These are phyloP conservation scores for Serendipita sp. DNA, from an alignment of 768 basidiomycete species.

Conservation along the genomic window DNA sequence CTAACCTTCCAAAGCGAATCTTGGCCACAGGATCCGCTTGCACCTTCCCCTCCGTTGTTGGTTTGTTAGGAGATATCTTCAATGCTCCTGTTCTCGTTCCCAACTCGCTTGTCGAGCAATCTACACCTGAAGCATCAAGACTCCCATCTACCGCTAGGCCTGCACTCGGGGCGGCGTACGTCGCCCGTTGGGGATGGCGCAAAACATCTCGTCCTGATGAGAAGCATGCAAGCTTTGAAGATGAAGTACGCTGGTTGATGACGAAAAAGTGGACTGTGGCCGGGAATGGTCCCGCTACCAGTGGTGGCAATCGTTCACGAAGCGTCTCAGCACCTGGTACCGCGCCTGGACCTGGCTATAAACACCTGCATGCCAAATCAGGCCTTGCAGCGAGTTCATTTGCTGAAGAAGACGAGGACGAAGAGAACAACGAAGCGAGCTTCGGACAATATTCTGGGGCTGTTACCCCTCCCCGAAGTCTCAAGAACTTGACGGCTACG, in stretches of 20 bases:
- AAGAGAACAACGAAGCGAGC: slow-evolving; percentile 26
- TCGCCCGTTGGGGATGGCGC: slow-evolving; percentile 79
- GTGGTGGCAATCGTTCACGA: neutral
- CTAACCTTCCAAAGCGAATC: slow-evolving; percentile 46
- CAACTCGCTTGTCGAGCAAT: slow-evolving; percentile 45
- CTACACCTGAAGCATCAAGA: neutral
- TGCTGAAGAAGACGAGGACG: slow-evolving; percentile 67
- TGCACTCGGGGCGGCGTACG: slow-evolving; percentile 56
- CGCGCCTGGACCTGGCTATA: slow-evolving; percentile 23
- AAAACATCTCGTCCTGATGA: slow-evolving; percentile 19
- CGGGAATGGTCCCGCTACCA: slow-evolving; percentile 25
- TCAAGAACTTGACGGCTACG: slow-evolving; percentile 4
- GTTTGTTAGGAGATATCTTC: slow-evolving; percentile 67
- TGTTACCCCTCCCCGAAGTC: neutral
- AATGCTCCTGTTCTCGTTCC: slow-evolving; percentile 68
- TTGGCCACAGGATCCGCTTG: slow-evolving; percentile 65
- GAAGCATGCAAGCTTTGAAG: slow-evolving; percentile 49
- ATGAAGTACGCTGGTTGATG: slow-evolving; percentile 56
- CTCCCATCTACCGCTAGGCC: slow-evolving; percentile 33
- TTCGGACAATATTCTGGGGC: neutral
- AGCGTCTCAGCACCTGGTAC: neutral
- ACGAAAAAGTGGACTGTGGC: slow-evolving; percentile 60
- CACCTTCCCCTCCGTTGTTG: slow-evolving; percentile 69
- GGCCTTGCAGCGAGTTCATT: slow-evolving; percentile 38
- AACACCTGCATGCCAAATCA: slow-evolving; percentile 26